These are phyloP conservation scores for Fusarium gaditjirri DNA, from an alignment of 2,329 filamentous ascomycete species.

Conservation along the genomic window DNA sequence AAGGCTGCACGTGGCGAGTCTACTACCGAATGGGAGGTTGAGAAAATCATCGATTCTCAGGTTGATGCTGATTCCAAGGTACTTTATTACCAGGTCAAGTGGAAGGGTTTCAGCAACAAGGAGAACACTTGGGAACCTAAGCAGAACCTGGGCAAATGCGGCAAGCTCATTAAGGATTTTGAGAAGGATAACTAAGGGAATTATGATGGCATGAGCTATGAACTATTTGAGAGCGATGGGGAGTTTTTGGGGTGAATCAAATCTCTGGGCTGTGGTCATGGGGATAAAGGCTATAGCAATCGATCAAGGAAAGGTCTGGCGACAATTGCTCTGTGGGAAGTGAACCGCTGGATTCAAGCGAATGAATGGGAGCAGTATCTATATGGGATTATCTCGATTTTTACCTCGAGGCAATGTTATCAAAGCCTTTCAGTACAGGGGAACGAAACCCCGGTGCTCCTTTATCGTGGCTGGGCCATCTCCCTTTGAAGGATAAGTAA, in stretches of 20 bases:
- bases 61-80: constrained; percentile 52
- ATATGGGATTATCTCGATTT: background rate
- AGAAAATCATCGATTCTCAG: constrained; percentile 56
- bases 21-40: constrained; percentile 57
- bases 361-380: background rate
- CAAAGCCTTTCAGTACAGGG: background rate
- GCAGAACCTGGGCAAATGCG: constrained; percentile 55
- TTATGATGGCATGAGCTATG: background rate
- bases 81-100: constrained; percentile 63
- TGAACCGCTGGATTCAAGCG: background rate
- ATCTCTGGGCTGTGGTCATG: background rate
- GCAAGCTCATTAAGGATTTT: constrained; percentile 50
- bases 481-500: no score
- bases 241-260: background rate
- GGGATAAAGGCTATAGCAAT: background rate
- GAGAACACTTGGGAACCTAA: constrained; percentile 66
- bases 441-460: background rate
- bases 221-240: background rate
- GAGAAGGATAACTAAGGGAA: constrained; percentile 39
- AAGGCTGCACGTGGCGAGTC: constrained; percentile 26
- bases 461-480: background rate
- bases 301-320: background rate
- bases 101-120: constrained; percentile 58
- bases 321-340: background rate
- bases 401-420: background rate